Percentiles rank a stretch among this genome's conserved stretches.
phyloP scores from a whole-genome alignment of 805 yeast species.

The Candida tammaniensis region DNA sequence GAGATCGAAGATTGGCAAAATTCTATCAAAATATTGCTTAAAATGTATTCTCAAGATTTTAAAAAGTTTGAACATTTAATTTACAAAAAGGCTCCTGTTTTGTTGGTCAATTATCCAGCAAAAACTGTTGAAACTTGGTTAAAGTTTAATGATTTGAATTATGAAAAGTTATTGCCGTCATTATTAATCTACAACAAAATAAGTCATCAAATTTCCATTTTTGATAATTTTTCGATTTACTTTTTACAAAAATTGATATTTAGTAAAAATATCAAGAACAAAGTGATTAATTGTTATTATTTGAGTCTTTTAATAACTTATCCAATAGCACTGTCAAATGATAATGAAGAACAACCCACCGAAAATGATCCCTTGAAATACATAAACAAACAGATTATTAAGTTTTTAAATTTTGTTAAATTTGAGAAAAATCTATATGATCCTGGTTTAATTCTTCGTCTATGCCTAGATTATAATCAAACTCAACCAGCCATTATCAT shows the following conservation, averaged over 20 bases:
- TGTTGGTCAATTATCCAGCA: constrained; percentile 65
- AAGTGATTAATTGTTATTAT: constrained; percentile 64
- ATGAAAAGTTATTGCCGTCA: constrained; percentile 70
- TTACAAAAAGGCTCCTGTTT: constrained; percentile 65
- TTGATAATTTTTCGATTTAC: constrained; percentile 61
- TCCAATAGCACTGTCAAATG: constrained; percentile 11
- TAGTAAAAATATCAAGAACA: constrained; percentile 38
- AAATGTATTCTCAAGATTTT: constrained; percentile 34
- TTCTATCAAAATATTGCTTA: constrained; percentile 58
- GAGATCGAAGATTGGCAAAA: constrained; percentile 70
- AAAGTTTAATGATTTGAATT: constrained; percentile 50
- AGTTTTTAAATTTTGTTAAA: constrained; percentile 25
- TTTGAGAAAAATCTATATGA: constrained; percentile 47
- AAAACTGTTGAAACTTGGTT: constrained; percentile 81
- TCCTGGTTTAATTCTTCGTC: constrained; percentile 68
- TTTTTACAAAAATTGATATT: constrained; percentile 54
- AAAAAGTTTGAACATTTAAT: constrained; percentile 31
- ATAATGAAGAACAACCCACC: background rate
- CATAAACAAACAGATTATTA: constrained; percentile 27
- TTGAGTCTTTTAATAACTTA: constrained; percentile 62
- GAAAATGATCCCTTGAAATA: constrained; percentile 8
- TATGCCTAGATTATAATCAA: constrained; percentile 61
- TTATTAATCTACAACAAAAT: constrained; percentile 64
- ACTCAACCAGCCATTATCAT: constrained; percentile 68
- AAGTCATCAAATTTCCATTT: constrained; percentile 27